phyloP scores from a whole-genome alignment of 768 basidiomycete genomes.

The Boletus edulis region DNA sequence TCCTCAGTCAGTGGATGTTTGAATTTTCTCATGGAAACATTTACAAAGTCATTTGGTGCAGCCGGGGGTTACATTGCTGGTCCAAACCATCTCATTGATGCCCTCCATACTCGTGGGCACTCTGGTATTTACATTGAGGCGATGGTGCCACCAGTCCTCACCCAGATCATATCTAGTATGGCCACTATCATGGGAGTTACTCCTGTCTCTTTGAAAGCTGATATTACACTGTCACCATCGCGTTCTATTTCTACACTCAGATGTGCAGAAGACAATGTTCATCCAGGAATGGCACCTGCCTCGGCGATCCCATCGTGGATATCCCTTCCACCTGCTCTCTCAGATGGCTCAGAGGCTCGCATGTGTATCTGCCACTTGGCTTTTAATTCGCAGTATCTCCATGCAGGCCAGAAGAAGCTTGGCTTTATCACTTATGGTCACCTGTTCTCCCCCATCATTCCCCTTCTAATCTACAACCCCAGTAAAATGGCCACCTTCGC shows the following conservation, averaged over 20 bases:
- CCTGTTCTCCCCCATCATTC: slow-evolving; percentile 89
- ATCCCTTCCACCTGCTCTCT: slow-evolving; percentile 63
- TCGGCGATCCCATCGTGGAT: slow-evolving; percentile 76
- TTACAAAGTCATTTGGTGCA: slow-evolving; percentile 93
- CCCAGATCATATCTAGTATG: slow-evolving; percentile 93
- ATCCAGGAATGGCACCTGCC: slow-evolving; percentile 70
- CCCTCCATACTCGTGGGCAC: slow-evolving; percentile 78
- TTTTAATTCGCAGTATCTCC: slow-evolving; percentile 94
- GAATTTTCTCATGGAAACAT: slow-evolving; percentile 82
- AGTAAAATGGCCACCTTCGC: slow-evolving; percentile 94
- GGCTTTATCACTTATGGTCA: slow-evolving; percentile 98
- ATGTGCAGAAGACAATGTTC: slow-evolving; percentile 41
- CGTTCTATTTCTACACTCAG: slow-evolving; percentile 27
- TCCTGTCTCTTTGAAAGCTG: slow-evolving; percentile 26
- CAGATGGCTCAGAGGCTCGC: slow-evolving; percentile 82
- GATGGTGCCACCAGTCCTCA: slow-evolving; percentile 87
- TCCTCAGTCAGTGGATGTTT: slow-evolving; percentile 79
- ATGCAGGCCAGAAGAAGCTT: slow-evolving; percentile 78
- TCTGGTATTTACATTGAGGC: slow-evolving; percentile 85
- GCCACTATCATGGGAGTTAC: slow-evolving; percentile 93
- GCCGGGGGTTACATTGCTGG: slow-evolving; percentile 95
- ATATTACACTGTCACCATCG: slow-evolving; percentile 30
- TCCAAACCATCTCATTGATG: slow-evolving; percentile 73
- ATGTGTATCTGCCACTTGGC: slow-evolving; percentile 83
- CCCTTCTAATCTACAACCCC: slow-evolving; percentile 86